Base-by-base conservation (phyloP, 495 filamentous ascomycete genomes). In the Neurospora sp. region DNA sequence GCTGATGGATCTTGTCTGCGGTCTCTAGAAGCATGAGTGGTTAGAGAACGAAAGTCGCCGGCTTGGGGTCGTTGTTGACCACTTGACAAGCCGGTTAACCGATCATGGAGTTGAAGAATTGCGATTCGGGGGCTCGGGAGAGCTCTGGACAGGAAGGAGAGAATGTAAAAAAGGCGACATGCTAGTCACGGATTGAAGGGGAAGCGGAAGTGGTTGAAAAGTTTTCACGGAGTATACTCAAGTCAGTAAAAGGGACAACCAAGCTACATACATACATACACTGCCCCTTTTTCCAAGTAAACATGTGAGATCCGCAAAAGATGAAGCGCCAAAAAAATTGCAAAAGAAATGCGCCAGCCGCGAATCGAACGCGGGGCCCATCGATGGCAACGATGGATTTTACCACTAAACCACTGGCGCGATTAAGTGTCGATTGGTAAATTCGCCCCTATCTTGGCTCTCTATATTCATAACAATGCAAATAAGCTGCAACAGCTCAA, bases 331-430 rank as follows among this genome's bases (percentile, higher is more conserved):
- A 1, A 59, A 59, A 59, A 59, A 61, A 8, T n/a, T 3, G 22
- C 22, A 74, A 71, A 75, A 75, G 70, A 75, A 75, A 79, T 82
- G 82, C 82, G 79, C 80, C 79, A 83, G 81, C 82, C 82, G 82
- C 79, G 82, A 83, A 83, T 83, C 82, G 83, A 84, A 84, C 83
- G 78, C 83, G 83, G 83, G 83, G 83, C 83, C 81, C 82, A 83
- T 84, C 82, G 82, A 84, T 84, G 82, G 82, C 82, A 84, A 84
- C 82, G 82, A 84, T 83, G 82, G 81, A 83, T 84, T 84, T 84
- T 84, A 84, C 82, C 82, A 84, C 82, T 84, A 84, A 83, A 83
- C 81, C 82, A 83, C 82, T 82, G 79, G 47, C 47, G 47, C 47
- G 20, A 14, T 1, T 4, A 1, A 47, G 4, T 7, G 27, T 31